Evolutionary conservation across 2,329 filamentous ascomycete genomes (phyloP), one percentile per base, ranked within the genome.

Genomic region (Beauveria pseudobassiana): DNA sequence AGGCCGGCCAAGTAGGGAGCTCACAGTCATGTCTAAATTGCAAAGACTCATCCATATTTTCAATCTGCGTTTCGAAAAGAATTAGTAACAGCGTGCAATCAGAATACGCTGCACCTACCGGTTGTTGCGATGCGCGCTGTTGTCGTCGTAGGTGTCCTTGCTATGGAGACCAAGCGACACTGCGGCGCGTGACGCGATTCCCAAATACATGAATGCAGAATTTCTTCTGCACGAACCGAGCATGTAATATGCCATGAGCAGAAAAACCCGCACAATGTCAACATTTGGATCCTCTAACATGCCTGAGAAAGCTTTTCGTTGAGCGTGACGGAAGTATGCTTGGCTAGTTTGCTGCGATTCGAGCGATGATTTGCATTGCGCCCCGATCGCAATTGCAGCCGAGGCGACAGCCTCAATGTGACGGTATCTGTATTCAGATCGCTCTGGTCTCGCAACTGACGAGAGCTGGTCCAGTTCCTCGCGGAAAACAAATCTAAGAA

Each of bases 151-250:
- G 63, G 73, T 63, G 66, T 72, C 63, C 61, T 69, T 59, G 69
- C 72, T 71, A 57, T 86, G 82, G 7, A 87, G 67, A 0, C 84
- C 85, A 0, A 87, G 67, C 0, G 82, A 81, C 3, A 81, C 79
- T 0, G 84, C 83, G 0, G 83, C 81, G 59, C 82, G 79, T 0
- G 80, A 76, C 1, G 84, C 84, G 9, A 87, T 79, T 0, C 84
- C 84, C 2, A 87, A 69, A 61, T 87, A 87, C 81, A 87, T 85
- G 59, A 85, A 87, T 0, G 84, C 84, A 0, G 83, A 77, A 61
- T 86, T 86, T 9, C 83, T 75, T 38, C 81, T 80, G 58, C 83
- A 86, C 4, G 81, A 80, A 0, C 81, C 82, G 3, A 84, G 75
- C 77, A 85, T 82, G 65, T 84, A 86, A 64, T 84, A 84, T 0